Evolutionary conservation across 495 filamentous ascomycete genomes (phyloP).

Genomic region (Penicillium steckii): DNA sequence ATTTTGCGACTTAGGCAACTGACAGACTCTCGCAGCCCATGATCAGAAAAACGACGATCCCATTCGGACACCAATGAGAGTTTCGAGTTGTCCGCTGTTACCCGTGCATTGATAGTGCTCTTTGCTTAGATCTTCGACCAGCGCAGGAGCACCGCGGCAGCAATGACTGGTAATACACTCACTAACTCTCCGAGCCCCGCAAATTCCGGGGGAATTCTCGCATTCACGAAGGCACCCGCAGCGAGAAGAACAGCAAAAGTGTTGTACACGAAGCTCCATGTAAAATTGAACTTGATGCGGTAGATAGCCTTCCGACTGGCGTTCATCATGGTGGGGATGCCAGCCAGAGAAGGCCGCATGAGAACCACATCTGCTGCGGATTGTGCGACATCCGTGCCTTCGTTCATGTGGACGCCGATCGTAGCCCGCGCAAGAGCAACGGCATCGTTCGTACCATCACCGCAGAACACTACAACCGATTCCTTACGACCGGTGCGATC

Average conservation of each 20-base stretch:
- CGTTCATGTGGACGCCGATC: conserved; percentile 68
- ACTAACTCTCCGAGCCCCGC: conserved; percentile 77
- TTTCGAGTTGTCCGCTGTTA: too few species aligned
- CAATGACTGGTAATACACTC: conserved; percentile 73
- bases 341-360: conserved; percentile 53
- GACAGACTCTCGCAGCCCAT: too few species aligned
- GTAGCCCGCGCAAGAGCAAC: conserved; percentile 69
- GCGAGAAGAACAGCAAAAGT: conserved; percentile 67
- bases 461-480: conserved; percentile 62
- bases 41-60: too few species aligned
- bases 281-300: conserved; percentile 69
- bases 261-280: conserved; percentile 75
- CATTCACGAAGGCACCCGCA: conserved; percentile 64
- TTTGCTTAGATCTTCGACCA: conserved; percentile 29
- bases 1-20: too few species aligned
- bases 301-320: conserved; percentile 52
- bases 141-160: conserved; percentile 50
- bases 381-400: conserved; percentile 62
- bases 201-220: conserved; percentile 68
- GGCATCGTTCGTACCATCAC: conserved; percentile 83
- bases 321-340: conserved; percentile 59
- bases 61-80: too few species aligned
- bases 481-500: conserved; percentile 10
- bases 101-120: too few species aligned
- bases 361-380: conserved; percentile 71